Evolutionary conservation across 768 basidiomycete species (phyloP).

Genomic region (Hydnomerulius pinastri): DNA sequence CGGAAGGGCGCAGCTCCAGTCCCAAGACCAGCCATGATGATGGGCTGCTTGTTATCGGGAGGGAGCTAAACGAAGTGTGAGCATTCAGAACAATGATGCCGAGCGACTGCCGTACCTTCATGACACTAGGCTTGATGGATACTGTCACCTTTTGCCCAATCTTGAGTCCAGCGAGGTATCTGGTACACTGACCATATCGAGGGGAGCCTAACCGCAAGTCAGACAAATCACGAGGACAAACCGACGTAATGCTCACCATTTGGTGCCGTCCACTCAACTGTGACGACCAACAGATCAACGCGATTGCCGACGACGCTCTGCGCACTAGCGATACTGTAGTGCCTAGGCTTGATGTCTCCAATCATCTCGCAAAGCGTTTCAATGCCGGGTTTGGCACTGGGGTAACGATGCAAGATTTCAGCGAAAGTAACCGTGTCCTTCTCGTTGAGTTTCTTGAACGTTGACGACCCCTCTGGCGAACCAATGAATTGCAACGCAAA

Average conservation of each 20-base stretch:
- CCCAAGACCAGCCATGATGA: conserved; percentile 98
- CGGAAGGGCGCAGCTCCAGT: conserved; percentile 99
- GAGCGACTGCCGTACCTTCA: conserved; percentile 69
- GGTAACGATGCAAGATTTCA: conserved; percentile 77
- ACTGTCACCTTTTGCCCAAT: conserved; percentile 94
- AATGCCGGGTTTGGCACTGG: conserved; percentile 78
- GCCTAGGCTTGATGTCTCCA: conserved; percentile 95
- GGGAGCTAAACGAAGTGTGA: conserved; percentile 61
- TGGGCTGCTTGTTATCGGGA: conserved; percentile 77
- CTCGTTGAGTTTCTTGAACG: conserved; percentile 95
- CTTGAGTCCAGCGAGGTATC: conserved; percentile 84
- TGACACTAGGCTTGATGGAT: conserved; percentile 97
- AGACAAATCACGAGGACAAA: conserved; percentile 1
- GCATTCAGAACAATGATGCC: background rate
- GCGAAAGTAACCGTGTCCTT: conserved; percentile 94
- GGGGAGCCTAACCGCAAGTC: conserved; percentile 52
- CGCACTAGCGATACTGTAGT: conserved; percentile 96
- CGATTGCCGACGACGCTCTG: conserved; percentile 94
- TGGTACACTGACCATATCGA: conserved; percentile 93
- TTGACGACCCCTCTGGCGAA: conserved; percentile 84
- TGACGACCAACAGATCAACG: conserved; percentile 94
- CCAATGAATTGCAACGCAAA: conserved; percentile 90
- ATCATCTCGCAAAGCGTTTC: conserved; percentile 86
- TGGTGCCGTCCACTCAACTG: conserved; percentile 91
- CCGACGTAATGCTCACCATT: conserved; percentile 54